A percentile compares a stretch with the other conserved stretches of the same genome.
Evolutionary conservation across 306 rosid genomes (phyloP).

Genomic region (Castanopsis chinensis): DNA sequence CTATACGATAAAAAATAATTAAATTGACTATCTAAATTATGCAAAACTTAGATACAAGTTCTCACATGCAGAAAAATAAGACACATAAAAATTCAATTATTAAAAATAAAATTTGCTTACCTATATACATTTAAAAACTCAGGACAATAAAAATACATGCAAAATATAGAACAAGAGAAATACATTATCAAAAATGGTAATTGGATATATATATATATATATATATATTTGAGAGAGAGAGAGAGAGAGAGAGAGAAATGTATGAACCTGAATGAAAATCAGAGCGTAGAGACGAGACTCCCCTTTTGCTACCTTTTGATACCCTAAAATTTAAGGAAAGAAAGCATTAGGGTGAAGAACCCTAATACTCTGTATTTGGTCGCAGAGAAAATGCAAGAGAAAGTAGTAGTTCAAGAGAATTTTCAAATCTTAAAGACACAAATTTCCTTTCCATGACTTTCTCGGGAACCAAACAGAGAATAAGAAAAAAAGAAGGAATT

Average conservation of each 20-base stretch:
- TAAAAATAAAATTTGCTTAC: too few species aligned
- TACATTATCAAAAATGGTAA: too few species aligned
- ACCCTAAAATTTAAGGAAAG: conserved; percentile 43
- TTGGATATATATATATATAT: too few species aligned
- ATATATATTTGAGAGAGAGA: not conserved
- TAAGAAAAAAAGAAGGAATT: not conserved
- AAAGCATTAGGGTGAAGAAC: not conserved
- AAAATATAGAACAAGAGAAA: too few species aligned
- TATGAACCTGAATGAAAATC: conserved; percentile 57
- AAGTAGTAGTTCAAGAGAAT: not conserved
- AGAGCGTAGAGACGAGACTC: conserved; percentile 47
- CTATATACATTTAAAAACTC: too few species aligned
- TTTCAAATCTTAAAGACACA: too few species aligned
- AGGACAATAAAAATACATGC: too few species aligned
- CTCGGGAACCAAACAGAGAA: not conserved
- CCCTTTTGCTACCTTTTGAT: conserved; percentile 76
- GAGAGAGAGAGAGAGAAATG: not conserved
- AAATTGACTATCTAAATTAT: not conserved
- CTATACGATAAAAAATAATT: too few species aligned
- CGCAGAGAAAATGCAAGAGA: conserved; percentile 1
- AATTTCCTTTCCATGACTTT: not conserved
- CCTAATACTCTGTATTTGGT: not conserved
- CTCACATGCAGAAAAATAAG: not conserved
- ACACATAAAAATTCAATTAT: not conserved
- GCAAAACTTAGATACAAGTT: too few species aligned